Base-by-base conservation (phyloP, 345 rosid species). In the Garcia nutans region DNA sequence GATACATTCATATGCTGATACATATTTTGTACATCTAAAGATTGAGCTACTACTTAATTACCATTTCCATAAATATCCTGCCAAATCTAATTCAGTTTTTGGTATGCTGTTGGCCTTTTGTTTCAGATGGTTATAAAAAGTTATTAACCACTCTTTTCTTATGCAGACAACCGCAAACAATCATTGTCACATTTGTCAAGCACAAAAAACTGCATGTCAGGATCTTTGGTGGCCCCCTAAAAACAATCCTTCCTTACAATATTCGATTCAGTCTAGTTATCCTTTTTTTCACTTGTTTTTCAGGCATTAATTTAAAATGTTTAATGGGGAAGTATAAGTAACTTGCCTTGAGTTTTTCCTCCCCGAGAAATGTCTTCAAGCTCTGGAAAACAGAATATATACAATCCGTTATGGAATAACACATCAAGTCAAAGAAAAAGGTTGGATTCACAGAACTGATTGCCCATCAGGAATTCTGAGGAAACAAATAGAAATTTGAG, bases 351-450 rank as follows among this genome's bases (percentile, higher is more conserved):
- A 96, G 97, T 66, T 92, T 82, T 57, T 87, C 95, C 1, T 93
- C 99, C 79, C 98, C 97, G 79, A 96, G 88, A 83, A 80, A 79
- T 71, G 92, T 83, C 87, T 96, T 96, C 89, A 96, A 82, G 86
- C 96, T 90, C 99, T 95, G 84, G 47, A n/a, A 37, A 50, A 80
- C 59, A 42, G 58, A 70, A 62, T 79, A 54, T n/a, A 74, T 70
- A 4, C 41, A 19, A 78, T 54, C 70, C 68, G 84, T 76, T 37
- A 73, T 23, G 44, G 10, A 74, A 75, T 42, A n/a, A 62, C 15
- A 12, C 49, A 62, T 17, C 42, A 50, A 66, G 3, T 68, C 65
- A 61, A 26, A 71, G 63, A 41, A 42, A 42, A 22, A 70, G 7
- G 55, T 10, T 23, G 33, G 41, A 33, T 33, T 52, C 22, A 26